A percentile compares a stretch with the other conserved stretches of the same genome.
Conservation (phyloP, 2,329 filamentous ascomycete genomes). For the Fusarium lyarnte region DNA sequence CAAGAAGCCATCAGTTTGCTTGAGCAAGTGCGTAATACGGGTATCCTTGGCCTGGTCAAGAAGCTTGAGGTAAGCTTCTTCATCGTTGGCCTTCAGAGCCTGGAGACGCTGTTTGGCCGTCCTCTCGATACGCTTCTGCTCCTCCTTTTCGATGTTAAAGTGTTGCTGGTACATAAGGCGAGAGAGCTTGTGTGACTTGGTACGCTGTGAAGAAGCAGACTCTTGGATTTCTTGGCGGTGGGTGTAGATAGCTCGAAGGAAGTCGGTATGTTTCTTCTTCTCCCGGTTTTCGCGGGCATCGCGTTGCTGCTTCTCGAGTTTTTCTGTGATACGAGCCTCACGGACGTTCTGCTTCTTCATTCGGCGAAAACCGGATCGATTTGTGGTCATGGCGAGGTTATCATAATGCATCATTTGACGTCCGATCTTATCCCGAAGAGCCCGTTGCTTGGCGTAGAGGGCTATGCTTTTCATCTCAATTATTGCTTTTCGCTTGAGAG, state of each 20-base stretch:
- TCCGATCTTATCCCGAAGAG: slow-evolving; percentile 85
- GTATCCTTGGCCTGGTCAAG: slow-evolving; percentile 99
- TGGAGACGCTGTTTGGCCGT: slow-evolving; percentile 99
- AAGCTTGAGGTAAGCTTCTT: slow-evolving; percentile 97
- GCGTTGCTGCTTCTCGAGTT: slow-evolving; percentile 97
- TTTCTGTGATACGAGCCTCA: slow-evolving; percentile 97
- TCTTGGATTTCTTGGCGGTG: slow-evolving; percentile 83
- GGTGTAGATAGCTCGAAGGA: slow-evolving; percentile 84
- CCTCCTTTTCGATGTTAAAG: slow-evolving; percentile 97
- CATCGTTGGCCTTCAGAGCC: slow-evolving; percentile 97
- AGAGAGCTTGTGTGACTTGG: slow-evolving; percentile 85
- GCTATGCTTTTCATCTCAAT: slow-evolving; percentile 95
- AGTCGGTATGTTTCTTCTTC: slow-evolving; percentile 96
- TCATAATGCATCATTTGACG: slow-evolving; percentile 95
- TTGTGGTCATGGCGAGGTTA: slow-evolving; percentile 96
- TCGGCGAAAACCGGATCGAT: slow-evolving; percentile 87
- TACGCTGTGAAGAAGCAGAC: slow-evolving; percentile 72
- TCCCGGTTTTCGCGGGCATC: slow-evolving; percentile 95
- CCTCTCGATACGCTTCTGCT: slow-evolving; percentile 97
- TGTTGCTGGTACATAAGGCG: slow-evolving; percentile 90
- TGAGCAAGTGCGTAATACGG: slow-evolving; percentile 95
- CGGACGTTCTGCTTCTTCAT: slow-evolving; percentile 97
- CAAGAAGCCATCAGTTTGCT: slow-evolving; percentile 97
- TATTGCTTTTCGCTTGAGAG: slow-evolving; percentile 85
- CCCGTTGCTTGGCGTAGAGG: slow-evolving; percentile 87